Base-by-base conservation (phyloP, 345 rosid species). In the Corchorus capsularis region DNA sequence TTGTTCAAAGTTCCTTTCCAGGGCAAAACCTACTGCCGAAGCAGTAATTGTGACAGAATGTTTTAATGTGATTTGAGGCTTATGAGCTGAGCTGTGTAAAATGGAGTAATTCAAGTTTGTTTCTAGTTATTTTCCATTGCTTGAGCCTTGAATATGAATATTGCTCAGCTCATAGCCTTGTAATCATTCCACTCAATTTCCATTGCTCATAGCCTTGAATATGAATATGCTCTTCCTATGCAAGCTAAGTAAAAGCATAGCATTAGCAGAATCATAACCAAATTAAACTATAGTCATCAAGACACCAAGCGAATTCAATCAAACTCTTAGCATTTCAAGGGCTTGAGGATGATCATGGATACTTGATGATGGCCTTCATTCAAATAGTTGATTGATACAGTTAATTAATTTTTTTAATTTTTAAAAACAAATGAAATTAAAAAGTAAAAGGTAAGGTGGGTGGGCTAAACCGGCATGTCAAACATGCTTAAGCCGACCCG, bases 361-460 rank as follows among this genome's bases (percentile, higher is more conserved):
- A n/a, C n/a, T n/a, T n/a, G n/a, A n/a, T 94, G 75, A 94, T 79
- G 39, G 93, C 93, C 98, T 91, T 94, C 97, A 92, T 94, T 4
- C 94, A 83, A 17, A 96, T 92, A 46, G 94, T 27, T 27, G 27
- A 27, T 91, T 8, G 97, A 94, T n/a, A 92, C 93, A 12, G 95
- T 94, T 0, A 27, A 27, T 27, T 27, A 27, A 27, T n/a, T n/a
- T n/a, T n/a, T n/a, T n/a, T n/a, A 27, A 27, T 27, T 27, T 27
- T 27, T 27, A 27, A 27, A 27, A 27, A 27, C 27, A 27, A 27
- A 27, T 27, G 27, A 27, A 27, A 27, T 27, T 27, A 27, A 27
- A 27, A 27, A 27, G 27, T 27, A 27, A 27, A 27, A 27, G 27
- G 27, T 27, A 27, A 27, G 27, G 27, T 27, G 27, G 27, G 27